phyloP scores from a whole-genome alignment of 441 rosid species.

The Mallotus repandus region DNA sequence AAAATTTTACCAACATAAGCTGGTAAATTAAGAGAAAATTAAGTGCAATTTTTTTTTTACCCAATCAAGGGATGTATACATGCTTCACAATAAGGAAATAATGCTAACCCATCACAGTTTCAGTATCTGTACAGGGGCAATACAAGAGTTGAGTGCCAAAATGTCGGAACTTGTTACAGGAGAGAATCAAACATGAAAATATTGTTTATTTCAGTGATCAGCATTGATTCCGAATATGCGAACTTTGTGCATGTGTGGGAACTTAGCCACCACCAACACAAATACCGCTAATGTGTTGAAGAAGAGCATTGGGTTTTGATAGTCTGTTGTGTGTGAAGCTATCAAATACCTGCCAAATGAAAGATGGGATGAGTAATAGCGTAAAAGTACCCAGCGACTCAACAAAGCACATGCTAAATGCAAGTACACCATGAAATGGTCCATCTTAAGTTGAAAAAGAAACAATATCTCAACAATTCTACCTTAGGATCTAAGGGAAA shows the following conservation, averaged over 20 bases:
- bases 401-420: background rate
- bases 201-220: constrained; percentile 38
- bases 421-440: constrained; percentile 1
- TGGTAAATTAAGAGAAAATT: background rate
- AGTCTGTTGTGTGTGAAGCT: constrained; percentile 91
- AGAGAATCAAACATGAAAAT: constrained; percentile 1
- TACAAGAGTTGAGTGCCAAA: constrained; percentile 27
- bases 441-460: background rate
- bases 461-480: background rate
- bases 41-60: background rate
- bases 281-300: constrained; percentile 80
- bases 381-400: background rate
- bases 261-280: constrained; percentile 88
- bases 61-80: constrained; percentile 15
- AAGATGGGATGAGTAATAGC: background rate
- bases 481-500: constrained; percentile 8
- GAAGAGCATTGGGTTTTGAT: constrained; percentile 85
- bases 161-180: constrained; percentile 10
- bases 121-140: constrained; percentile 38
- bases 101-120: constrained; percentile 33
- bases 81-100: constrained; percentile 14
- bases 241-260: constrained; percentile 97
- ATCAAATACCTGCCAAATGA: constrained; percentile 68
- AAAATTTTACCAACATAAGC: background rate
- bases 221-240: constrained; percentile 92